Conservation (phyloP, 2,329 filamentous ascomycete species). For the Apiospora sp. region DNA sequence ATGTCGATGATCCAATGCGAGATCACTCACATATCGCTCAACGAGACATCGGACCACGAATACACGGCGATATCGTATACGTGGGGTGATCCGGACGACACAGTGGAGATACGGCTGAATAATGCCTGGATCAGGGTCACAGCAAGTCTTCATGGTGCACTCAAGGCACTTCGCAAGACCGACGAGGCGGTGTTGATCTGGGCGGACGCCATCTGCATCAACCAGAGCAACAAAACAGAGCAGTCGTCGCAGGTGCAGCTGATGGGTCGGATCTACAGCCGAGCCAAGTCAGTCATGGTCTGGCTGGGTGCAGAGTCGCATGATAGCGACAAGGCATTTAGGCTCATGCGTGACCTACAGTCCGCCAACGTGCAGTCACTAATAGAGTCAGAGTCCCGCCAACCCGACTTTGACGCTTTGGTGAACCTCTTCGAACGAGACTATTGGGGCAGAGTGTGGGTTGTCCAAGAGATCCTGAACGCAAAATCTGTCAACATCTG, state of each 20-base stretch:
- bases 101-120: too few species aligned
- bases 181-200: background rate
- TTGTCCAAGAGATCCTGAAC: background rate
- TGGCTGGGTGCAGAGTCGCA: background rate
- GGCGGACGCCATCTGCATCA: conserved; percentile 15
- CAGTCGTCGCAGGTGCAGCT: background rate
- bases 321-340: too few species aligned
- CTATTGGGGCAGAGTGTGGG: background rate
- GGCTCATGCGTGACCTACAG: too few species aligned
- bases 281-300: background rate
- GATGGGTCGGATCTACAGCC: background rate
- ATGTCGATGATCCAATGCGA: background rate
- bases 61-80: background rate
- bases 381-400: too few species aligned
- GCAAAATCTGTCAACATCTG: background rate
- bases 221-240: background rate
- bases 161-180: background rate
- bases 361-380: too few species aligned
- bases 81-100: background rate
- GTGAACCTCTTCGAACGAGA: background rate
- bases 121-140: too few species aligned
- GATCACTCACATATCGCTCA: background rate
- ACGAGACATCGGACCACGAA: too few species aligned
- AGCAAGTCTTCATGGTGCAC: background rate
- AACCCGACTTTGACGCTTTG: background rate